phyloP scores from a whole-genome alignment of 2,329 filamentous ascomycete genomes.

The Talaromyces sp. region DNA sequence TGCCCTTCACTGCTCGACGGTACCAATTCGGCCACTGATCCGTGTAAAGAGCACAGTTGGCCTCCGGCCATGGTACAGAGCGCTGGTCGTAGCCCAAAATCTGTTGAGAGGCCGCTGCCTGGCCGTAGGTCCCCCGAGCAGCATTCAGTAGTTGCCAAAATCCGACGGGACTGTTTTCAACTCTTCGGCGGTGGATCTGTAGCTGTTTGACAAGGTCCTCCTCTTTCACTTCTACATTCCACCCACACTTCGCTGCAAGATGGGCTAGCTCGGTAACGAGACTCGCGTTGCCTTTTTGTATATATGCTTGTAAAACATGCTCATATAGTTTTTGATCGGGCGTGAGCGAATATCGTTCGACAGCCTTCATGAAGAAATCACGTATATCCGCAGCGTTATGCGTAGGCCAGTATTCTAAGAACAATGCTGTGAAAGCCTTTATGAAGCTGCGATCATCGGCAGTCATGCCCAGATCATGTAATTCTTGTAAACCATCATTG shows the following conservation, averaged over 20 bases:
- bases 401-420: conserved; percentile 40
- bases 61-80: conserved; percentile 28
- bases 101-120: conserved; percentile 32
- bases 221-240: conserved; percentile 34
- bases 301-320: conserved; percentile 39
- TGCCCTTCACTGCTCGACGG: conserved; percentile 29
- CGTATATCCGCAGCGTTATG: conserved; percentile 34
- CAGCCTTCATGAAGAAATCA: conserved; percentile 35
- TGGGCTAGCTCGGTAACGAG: conserved; percentile 32
- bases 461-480: conserved; percentile 35
- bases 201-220: conserved; percentile 32
- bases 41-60: conserved; percentile 27
- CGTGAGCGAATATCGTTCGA: conserved; percentile 35
- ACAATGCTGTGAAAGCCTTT: conserved; percentile 39
- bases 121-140: conserved; percentile 32
- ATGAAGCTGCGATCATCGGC: conserved; percentile 29
- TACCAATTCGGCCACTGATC: conserved; percentile 28
- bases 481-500: conserved; percentile 35
- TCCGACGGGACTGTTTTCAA: conserved; percentile 35
- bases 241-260: conserved; percentile 30
- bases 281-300: conserved; percentile 36
- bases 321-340: conserved; percentile 40
- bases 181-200: conserved; percentile 33
- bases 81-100: conserved; percentile 36
- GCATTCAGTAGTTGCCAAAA: conserved; percentile 43